phyloP scores from a whole-genome alignment of 108 stramenopile species.

The Skeletonema grethae region DNA sequence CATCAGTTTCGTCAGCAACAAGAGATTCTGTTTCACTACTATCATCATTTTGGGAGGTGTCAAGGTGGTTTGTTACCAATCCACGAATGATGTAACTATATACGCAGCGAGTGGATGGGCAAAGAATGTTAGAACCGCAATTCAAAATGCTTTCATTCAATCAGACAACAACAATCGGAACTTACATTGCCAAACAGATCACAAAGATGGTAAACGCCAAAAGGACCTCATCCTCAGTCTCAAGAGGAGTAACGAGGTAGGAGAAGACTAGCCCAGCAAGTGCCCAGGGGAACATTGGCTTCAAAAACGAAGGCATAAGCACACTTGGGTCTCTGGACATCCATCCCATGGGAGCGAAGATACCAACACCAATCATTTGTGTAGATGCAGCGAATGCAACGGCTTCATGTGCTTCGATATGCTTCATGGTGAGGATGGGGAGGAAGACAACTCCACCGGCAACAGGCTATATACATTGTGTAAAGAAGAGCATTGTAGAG shows the following conservation, averaged over 20 bases:
- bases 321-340: conserved; percentile 12
- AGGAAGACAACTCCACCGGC: conserved; percentile 20
- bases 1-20: background rate
- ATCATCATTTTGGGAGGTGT: conserved; percentile 6
- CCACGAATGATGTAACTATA: conserved; percentile 9
- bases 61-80: background rate
- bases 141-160: background rate
- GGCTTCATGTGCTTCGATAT: conserved; percentile 19
- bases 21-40: background rate
- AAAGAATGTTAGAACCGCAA: background rate
- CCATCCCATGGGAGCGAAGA: conserved; percentile 27
- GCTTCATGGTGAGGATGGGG: conserved; percentile 15
- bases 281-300: conserved; percentile 16
- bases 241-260: conserved; percentile 11
- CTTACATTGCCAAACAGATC: conserved; percentile 7
- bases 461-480: background rate
- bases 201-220: conserved; percentile 15
- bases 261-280: conserved; percentile 18
- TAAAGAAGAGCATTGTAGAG: background rate
- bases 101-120: background rate
- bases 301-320: conserved; percentile 15
- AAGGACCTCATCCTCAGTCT: conserved; percentile 13
- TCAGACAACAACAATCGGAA: background rate
- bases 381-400: conserved; percentile 13
- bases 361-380: conserved; percentile 23